Conservation (phyloP, 1,284 basidiomycete genomes). For the Cutaneotrichosporon daszewskae region DNA sequence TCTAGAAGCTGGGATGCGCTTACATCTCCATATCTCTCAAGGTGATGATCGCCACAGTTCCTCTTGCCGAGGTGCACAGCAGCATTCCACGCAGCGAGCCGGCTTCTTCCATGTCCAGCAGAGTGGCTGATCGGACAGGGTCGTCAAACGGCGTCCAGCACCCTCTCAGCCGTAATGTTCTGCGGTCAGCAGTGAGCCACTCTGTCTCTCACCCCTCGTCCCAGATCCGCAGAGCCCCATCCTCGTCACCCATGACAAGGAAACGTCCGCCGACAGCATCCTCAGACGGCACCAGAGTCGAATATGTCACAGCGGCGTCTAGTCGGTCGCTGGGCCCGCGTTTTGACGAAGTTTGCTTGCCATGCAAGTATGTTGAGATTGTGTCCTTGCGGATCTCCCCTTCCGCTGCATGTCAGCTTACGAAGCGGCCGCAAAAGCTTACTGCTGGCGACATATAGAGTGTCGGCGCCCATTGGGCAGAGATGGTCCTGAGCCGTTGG, state of each 20-base stretch:
- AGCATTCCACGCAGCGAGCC: conserved; percentile 64
- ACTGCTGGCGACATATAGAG: conserved; percentile 11
- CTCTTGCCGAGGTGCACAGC: conserved; percentile 69
- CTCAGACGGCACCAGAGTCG: conserved; percentile 13
- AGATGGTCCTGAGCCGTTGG: conserved; percentile 4
- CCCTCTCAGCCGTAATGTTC: conserved; percentile 25
- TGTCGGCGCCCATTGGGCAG: conserved; percentile 12
- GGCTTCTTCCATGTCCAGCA: conserved; percentile 33
- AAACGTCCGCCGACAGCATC: conserved; percentile 9
- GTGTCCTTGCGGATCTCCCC: conserved; percentile 13
- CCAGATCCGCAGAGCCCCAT: conserved; percentile 42
- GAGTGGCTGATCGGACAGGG: conserved; percentile 31
- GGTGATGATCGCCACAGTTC: conserved; percentile 71
- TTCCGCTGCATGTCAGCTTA: not conserved
- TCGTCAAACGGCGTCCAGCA: conserved; percentile 49
- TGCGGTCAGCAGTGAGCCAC: conserved; percentile 2
- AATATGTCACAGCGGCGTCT: conserved; percentile 29
- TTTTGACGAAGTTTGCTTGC: not conserved
- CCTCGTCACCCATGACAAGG: conserved; percentile 42
- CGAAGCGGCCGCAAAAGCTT: not conserved
- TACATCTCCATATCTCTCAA: conserved; percentile 73
- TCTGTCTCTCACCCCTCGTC: conserved; percentile 24
- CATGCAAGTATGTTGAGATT: conserved; percentile 15
- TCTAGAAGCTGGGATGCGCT: conserved; percentile 33
- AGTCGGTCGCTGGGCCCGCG: conserved; percentile 21